A percentile compares a stretch with the other conserved stretches of the same genome.
These are phyloP conservation scores for Prototheca stagnorum DNA, from an alignment of 163 green algal genomes.

Conservation along the genomic window DNA sequence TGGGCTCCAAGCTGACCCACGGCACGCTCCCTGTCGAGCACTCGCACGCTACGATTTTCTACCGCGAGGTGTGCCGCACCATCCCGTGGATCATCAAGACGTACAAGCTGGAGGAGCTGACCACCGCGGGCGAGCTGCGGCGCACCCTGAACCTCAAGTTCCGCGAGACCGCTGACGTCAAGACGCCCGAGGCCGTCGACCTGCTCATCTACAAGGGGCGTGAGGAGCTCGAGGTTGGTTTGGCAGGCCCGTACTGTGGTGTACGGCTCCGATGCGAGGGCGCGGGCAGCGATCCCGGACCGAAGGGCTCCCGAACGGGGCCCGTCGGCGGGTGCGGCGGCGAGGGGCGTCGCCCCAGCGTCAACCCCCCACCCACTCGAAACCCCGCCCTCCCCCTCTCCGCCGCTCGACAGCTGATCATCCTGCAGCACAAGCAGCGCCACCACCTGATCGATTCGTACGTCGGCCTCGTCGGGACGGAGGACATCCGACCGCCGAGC, in stretches of 20 bases:
- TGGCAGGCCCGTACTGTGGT: too few species aligned
- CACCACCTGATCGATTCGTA: constrained; percentile 60
- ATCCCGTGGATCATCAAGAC: constrained; percentile 53
- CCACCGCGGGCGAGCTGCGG: constrained; percentile 38
- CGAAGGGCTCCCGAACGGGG: too few species aligned
- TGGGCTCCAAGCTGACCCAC: neutral
- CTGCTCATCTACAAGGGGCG: constrained; percentile 72
- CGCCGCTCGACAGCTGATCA: constrained; percentile 47
- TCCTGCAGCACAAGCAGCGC: constrained; percentile 74
- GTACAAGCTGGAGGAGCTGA: constrained; percentile 66
- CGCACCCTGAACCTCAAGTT: constrained; percentile 49
- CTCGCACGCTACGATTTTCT: constrained; percentile 3
- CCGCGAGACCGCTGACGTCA: constrained; percentile 41
- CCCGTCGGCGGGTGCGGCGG: too few species aligned
- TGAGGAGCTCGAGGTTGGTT: constrained; percentile 53
- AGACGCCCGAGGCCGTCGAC: constrained; percentile 48
- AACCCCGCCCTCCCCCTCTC: neutral
- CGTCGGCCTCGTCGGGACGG: too few species aligned
- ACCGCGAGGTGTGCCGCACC: constrained; percentile 47
- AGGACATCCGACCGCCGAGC: too few species aligned
- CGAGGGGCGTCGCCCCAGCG: too few species aligned
- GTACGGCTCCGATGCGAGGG: too few species aligned
- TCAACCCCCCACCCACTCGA: too few species aligned
- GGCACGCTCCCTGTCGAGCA: neutral
- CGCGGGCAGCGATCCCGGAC: too few species aligned